Conservation (phyloP, 495 filamentous ascomycete genomes). For the Pyrenopolyporus hunteri region DNA sequence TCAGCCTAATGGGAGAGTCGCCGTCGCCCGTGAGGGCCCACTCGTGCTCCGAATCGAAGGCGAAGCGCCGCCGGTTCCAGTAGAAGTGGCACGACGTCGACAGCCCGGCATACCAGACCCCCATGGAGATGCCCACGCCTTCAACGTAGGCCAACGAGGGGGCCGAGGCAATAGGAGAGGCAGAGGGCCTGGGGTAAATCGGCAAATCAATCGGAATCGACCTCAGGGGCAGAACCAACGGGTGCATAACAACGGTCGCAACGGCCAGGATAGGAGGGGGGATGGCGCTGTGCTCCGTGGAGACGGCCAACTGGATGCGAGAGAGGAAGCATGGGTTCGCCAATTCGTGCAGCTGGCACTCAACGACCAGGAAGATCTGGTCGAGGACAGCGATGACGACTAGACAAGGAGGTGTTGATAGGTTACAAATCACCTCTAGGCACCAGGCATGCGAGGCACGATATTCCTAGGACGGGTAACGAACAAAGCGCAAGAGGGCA, state of each 20-base stretch:
- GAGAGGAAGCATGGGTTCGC: conserved; percentile 56
- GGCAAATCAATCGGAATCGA: conserved; percentile 38
- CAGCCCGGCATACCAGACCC: conserved; percentile 33
- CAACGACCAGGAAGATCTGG: conserved; percentile 57
- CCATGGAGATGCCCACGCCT: conserved; percentile 18
- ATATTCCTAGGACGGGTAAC: conserved; percentile 38
- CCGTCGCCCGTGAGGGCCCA: conserved; percentile 58
- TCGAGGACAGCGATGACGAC: conserved; percentile 50
- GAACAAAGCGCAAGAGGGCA: conserved; percentile 16
- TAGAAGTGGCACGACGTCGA: conserved; percentile 33
- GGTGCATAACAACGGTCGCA: conserved; percentile 31
- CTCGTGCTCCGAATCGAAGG: conserved; percentile 59
- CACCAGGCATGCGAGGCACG: conserved; percentile 31
- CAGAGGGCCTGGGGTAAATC: conserved; percentile 29
- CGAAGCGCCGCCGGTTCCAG: conserved; percentile 26
- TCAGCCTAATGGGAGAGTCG: conserved; percentile 39
- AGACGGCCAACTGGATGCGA: conserved; percentile 36
- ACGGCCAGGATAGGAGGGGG: conserved; percentile 25
- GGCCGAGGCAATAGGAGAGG: conserved; percentile 37
- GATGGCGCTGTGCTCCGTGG: conserved; percentile 27
- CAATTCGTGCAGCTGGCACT: conserved; percentile 60
- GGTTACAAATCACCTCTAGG: conserved; percentile 28
- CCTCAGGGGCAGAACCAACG: conserved; percentile 35
- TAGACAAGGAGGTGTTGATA: conserved; percentile 29
- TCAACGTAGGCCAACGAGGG: conserved; percentile 22